Conservation (phyloP, 768 basidiomycete genomes). For the Suillus subluteus region DNA sequence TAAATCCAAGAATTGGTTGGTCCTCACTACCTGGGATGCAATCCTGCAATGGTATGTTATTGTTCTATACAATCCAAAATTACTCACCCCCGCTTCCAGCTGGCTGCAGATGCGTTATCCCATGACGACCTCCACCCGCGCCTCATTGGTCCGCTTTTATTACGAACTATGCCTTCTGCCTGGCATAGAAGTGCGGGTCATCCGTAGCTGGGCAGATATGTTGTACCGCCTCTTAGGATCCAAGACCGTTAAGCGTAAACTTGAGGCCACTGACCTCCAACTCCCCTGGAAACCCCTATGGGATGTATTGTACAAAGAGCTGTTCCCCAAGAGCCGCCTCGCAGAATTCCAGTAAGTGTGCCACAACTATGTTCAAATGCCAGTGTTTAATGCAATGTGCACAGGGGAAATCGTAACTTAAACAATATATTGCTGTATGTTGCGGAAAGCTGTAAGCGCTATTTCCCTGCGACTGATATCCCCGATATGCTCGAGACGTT, state of each 20-base stretch:
- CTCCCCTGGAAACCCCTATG: constrained; percentile 81
- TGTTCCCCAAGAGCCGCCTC: constrained; percentile 71
- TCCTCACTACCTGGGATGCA: constrained; percentile 78
- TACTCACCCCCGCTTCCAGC: constrained; percentile 39
- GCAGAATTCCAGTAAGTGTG: constrained; percentile 54
- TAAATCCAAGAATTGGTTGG: constrained; percentile 75
- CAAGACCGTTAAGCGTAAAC: constrained; percentile 70
- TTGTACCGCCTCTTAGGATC: constrained; percentile 69
- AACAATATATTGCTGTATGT: constrained; percentile 75
- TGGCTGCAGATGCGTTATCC: constrained; percentile 87
- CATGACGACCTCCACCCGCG: constrained; percentile 66
- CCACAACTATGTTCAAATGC: background rate
- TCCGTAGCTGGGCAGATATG: constrained; percentile 80
- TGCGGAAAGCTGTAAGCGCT: constrained; percentile 73
- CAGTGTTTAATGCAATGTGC: constrained; percentile 6
- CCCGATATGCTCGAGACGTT: constrained; percentile 72
- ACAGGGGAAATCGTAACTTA: constrained; percentile 54
- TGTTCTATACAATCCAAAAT: constrained; percentile 6
- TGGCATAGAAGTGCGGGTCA: constrained; percentile 71
- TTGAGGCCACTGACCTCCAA: constrained; percentile 67
- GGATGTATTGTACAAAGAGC: constrained; percentile 70
- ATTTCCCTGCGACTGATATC: constrained; percentile 68
- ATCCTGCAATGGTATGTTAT: constrained; percentile 70
- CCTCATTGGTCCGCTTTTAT: constrained; percentile 72
- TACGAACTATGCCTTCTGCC: constrained; percentile 80